Percentiles rank a stretch among this genome's conserved stretches.
Evolutionary conservation across 805 yeast genomes (phyloP).

Genomic region (Schwanniomyces pseudopolymorphus): DNA sequence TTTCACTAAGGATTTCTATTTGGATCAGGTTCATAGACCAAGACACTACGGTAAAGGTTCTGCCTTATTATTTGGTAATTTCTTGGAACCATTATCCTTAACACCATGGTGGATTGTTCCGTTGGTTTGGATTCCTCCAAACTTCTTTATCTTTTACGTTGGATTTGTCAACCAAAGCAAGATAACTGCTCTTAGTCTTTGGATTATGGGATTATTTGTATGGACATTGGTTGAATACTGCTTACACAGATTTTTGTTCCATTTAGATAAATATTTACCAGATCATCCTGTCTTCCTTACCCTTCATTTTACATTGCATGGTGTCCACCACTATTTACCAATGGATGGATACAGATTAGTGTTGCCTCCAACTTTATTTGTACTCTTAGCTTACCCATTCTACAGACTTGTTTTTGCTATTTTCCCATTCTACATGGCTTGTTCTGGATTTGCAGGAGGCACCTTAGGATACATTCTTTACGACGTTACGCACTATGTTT

Average conservation of each 20-base stretch:
- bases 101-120: slow-evolving; percentile 98
- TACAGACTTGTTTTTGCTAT: slow-evolving; percentile 72
- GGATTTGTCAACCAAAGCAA: slow-evolving; percentile 55
- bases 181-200: slow-evolving; percentile 53
- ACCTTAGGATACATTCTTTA: slow-evolving; percentile 89
- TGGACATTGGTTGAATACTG: slow-evolving; percentile 93
- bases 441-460: slow-evolving; percentile 95
- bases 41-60: slow-evolving; percentile 97
- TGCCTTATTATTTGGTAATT: slow-evolving; percentile 93
- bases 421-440: slow-evolving; percentile 81
- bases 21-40: slow-evolving; percentile 96
- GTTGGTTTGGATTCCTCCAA: slow-evolving; percentile 79
- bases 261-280: slow-evolving; percentile 84
- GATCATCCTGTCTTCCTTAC: slow-evolving; percentile 73
- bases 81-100: slow-evolving; percentile 84
- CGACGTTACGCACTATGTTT: slow-evolving; percentile 90
- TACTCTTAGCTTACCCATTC: slow-evolving; percentile 74
- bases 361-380: slow-evolving; percentile 90
- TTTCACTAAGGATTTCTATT: slow-evolving; percentile 84
- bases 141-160: slow-evolving; percentile 57
- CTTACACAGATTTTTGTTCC: slow-evolving; percentile 90
- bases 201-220: slow-evolving; percentile 77
- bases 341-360: slow-evolving; percentile 94
- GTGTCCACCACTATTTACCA: slow-evolving; percentile 95
- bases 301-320: slow-evolving; percentile 87